phyloP scores from a whole-genome alignment of 495 filamentous ascomycete genomes.

The Penicillium flavigenum region DNA sequence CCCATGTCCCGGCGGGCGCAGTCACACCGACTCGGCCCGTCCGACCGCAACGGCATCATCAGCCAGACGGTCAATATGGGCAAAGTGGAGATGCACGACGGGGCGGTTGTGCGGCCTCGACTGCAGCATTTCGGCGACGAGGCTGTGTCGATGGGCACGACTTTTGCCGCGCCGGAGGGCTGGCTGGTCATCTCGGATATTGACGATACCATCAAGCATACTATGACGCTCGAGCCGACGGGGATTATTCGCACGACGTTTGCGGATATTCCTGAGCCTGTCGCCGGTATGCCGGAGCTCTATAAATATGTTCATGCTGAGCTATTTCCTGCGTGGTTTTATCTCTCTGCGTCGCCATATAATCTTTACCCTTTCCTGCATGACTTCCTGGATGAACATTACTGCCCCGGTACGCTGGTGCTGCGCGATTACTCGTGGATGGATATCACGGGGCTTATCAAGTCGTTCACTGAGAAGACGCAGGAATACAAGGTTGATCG shows the following conservation, averaged over 20 bases:
- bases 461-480: constrained; percentile 75
- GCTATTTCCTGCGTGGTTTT: constrained; percentile 77
- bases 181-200: constrained; percentile 91
- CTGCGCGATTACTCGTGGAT: constrained; percentile 86
- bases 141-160: constrained; percentile 59
- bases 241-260: constrained; percentile 85
- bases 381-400: constrained; percentile 63
- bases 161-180: constrained; percentile 72
- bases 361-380: constrained; percentile 90
- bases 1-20: constrained; percentile 38
- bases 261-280: constrained; percentile 65
- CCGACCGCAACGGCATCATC: constrained; percentile 67
- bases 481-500: constrained; percentile 83
- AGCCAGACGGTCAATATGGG: constrained; percentile 52
- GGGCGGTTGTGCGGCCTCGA: constrained; percentile 35
- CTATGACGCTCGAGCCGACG: constrained; percentile 71
- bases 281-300: constrained; percentile 79
- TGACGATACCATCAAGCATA: constrained; percentile 95
- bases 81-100: constrained; percentile 32
- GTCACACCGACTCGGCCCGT: constrained; percentile 63
- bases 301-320: constrained; percentile 62
- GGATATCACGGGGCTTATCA: constrained; percentile 75
- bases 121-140: constrained; percentile 39
- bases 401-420: constrained; percentile 74
- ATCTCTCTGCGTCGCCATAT: constrained; percentile 92